phyloP scores from a whole-genome alignment of 805 yeast species.

The Candida schatavii region DNA sequence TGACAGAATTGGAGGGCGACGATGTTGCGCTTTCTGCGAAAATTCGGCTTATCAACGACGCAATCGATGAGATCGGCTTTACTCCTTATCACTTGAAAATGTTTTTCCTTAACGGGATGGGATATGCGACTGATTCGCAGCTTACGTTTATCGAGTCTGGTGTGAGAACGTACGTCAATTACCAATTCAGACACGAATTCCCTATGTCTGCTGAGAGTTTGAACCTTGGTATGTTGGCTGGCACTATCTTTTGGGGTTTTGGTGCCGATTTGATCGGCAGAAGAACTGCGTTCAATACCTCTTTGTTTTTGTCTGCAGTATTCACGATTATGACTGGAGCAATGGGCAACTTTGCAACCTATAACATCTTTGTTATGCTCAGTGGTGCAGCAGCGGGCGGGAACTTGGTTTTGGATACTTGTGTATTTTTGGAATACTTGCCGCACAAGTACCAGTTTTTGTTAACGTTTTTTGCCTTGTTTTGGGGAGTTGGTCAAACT shows the following conservation, averaged over 20 bases:
- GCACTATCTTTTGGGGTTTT: slow-evolving; percentile 57
- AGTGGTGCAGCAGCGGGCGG: slow-evolving; percentile 53
- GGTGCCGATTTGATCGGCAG: slow-evolving; percentile 56
- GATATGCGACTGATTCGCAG: slow-evolving; percentile 35
- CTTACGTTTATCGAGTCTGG: slow-evolving; percentile 21
- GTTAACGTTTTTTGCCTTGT: slow-evolving; percentile 47
- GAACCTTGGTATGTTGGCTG: slow-evolving; percentile 45
- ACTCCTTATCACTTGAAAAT: slow-evolving; percentile 32
- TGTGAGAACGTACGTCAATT: slow-evolving; percentile 24
- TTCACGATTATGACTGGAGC: slow-evolving; percentile 57
- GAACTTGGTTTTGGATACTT: slow-evolving; percentile 52
- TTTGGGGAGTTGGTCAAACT: slow-evolving; percentile 66
- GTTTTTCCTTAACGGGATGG: slow-evolving; percentile 35
- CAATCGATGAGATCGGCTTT: slow-evolving; percentile 57
- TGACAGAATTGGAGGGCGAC: slow-evolving; percentile 17
- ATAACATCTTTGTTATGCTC: slow-evolving; percentile 47
- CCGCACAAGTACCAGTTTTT: slow-evolving; percentile 52
- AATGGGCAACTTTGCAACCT: slow-evolving; percentile 47
- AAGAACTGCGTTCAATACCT: slow-evolving; percentile 48
- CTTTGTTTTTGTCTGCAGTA: slow-evolving; percentile 46
- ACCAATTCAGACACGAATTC: slow-evolving; percentile 23
- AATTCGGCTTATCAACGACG: slow-evolving; percentile 47
- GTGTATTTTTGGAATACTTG: slow-evolving; percentile 49
- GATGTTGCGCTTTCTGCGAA: slow-evolving; percentile 40
- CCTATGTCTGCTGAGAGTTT: slow-evolving; percentile 26